phyloP scores from a whole-genome alignment of 2,329 filamentous ascomycete species.

The Hypoxylon sp. region DNA sequence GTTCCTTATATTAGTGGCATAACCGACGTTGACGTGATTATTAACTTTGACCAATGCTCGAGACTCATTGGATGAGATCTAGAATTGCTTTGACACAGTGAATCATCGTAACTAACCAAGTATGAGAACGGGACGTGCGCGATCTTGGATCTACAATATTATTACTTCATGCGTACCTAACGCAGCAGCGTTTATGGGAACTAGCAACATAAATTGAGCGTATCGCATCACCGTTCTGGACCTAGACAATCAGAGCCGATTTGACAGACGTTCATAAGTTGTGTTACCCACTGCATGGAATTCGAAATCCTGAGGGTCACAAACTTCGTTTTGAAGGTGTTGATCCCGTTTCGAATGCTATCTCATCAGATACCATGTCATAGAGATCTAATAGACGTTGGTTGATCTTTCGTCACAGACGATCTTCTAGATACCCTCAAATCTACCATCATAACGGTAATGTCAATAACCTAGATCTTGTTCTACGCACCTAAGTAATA shows the following conservation, averaged over 20 bases:
- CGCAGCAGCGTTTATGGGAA: background rate
- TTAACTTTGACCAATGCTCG: constrained; percentile 6
- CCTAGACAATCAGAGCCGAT: constrained; percentile 3
- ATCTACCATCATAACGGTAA: constrained; percentile 3
- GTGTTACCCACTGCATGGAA: constrained; percentile 11
- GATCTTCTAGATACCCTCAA: constrained; percentile 13
- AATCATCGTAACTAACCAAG: background rate
- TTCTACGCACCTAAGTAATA: background rate
- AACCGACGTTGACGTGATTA: constrained; percentile 18
- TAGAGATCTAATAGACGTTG: background rate
- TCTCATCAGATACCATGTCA: constrained; percentile 16
- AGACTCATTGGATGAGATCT: constrained; percentile 21
- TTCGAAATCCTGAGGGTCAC: constrained; percentile 17
- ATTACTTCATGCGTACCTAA: constrained; percentile 12
- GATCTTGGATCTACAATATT: constrained; percentile 28
- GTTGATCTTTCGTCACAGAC: background rate
- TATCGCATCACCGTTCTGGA: constrained; percentile 23
- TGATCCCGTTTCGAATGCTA: constrained; percentile 15
- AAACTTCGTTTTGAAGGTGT: constrained; percentile 16
- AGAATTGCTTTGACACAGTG: constrained; percentile 11
- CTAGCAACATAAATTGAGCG: background rate
- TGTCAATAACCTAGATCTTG: background rate
- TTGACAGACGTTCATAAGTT: constrained; percentile 13
- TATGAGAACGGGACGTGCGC: constrained; percentile 7
- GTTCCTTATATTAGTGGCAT: constrained; percentile 8